Conservation (phyloP, 2,329 filamentous ascomycete genomes). For the Reticulascus tulasneorum region DNA sequence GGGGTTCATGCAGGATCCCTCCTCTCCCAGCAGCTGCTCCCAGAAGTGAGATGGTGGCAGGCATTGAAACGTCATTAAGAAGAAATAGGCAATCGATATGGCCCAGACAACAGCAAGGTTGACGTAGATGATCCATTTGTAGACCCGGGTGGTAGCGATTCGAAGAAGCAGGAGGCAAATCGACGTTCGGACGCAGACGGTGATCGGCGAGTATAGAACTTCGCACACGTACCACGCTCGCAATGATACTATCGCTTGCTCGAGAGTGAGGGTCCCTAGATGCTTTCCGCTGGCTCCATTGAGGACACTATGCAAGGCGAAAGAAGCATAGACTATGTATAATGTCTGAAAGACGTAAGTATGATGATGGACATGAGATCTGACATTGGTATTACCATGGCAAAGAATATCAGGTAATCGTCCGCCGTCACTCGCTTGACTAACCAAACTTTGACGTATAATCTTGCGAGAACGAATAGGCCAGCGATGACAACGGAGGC, state of each 20-base stretch:
- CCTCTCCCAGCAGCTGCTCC: constrained; percentile 30
- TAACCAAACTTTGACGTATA: constrained; percentile 39
- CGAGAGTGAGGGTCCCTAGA: constrained; percentile 13
- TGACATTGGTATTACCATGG: constrained; percentile 30
- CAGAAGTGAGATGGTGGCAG: constrained; percentile 45
- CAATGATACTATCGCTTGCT: constrained; percentile 23
- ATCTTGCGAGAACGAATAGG: constrained; percentile 34
- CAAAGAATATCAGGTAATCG: constrained; percentile 43
- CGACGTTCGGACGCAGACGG: constrained; percentile 34
- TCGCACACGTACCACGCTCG: constrained; percentile 35
- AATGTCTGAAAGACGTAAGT: constrained; percentile 21
- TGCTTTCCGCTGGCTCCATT: constrained; percentile 22
- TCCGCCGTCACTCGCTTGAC: constrained; percentile 39
- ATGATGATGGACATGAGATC: background rate
- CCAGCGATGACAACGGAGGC: constrained; percentile 30
- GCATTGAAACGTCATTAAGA: constrained; percentile 47
- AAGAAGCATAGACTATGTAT: constrained; percentile 27
- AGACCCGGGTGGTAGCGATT: constrained; percentile 27
- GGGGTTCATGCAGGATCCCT: constrained; percentile 35
- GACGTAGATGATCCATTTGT: constrained; percentile 28
- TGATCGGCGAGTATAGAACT: constrained; percentile 34
- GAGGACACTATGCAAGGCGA: constrained; percentile 28
- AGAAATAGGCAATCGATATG: constrained; percentile 35
- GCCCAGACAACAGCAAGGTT: constrained; percentile 30
- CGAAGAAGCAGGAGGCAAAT: constrained; percentile 37